Base-by-base conservation (phyloP, 805 yeast genomes). In the Priceomyces castillae region DNA sequence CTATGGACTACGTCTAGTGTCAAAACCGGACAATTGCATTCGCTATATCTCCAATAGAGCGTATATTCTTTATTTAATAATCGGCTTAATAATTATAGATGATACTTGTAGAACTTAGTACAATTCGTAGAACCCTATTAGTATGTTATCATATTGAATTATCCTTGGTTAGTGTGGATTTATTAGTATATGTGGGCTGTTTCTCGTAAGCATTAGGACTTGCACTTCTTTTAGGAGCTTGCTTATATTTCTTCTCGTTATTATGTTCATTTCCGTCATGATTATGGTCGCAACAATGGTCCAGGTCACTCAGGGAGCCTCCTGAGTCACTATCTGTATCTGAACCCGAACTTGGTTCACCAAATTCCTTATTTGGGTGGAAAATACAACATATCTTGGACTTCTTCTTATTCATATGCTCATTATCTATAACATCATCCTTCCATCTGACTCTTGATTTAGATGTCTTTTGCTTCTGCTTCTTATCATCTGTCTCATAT, bases 301-400 rank as follows among this genome's bases (percentile, higher is more conserved):
- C 53, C 23, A 61, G 57, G 15, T 23, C 44, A 30, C 44, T 41
- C 17, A 77, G 69, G 25, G 69, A 79, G 39, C 56, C 47, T 25
- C 46, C 37, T 7, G 58, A 51, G 23, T 52, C 53, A 35, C 53
- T 47, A 4, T 59, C 51, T 3, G 59, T 53, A 15, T 52, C 60
- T 4, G 54, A 51, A 23, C 52, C 54, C 3, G 58, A 51, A 23
- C 42, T 40, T 45, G 54, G 57, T 48, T 79, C 86, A 33, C 81
- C 83, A 50, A 76, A 77, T 42, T 74, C 76, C 17, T 72, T 68
- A 41, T 86, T 82, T 44, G 97, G 94, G 71, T 90, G 85, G 71
- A 80, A 86, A 7, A 87, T 86, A 52, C 95, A 86, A 56, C 95
- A 87, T n/a, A 86, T 84, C 63, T 92, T 92, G 10, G 96, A 80